phyloP scores from a whole-genome alignment of 2,329 filamentous ascomycete species.

The Zelopaecilomyces penicillatus region DNA sequence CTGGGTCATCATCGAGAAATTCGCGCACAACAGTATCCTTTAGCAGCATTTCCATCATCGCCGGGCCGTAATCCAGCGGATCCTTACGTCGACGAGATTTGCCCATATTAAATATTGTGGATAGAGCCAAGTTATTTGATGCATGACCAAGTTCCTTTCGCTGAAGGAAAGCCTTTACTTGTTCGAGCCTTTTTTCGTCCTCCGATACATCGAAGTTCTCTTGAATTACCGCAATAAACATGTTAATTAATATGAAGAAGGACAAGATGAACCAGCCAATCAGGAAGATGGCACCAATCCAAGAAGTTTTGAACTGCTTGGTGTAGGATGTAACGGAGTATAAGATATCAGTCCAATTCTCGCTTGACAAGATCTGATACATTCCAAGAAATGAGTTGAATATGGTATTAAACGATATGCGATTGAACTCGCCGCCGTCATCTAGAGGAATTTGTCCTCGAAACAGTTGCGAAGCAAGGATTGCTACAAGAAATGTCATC shows the following conservation, averaged over 20 bases:
- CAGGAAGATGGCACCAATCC: conserved; percentile 86
- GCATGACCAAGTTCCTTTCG: conserved; percentile 74
- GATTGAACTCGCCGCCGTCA: conserved; percentile 50
- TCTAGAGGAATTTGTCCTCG: conserved; percentile 72
- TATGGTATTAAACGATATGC: conserved; percentile 77
- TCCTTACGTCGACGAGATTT: conserved; percentile 58
- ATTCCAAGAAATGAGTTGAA: conserved; percentile 96
- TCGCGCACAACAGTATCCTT: conserved; percentile 94
- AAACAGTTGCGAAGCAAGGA: conserved; percentile 89
- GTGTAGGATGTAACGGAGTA: conserved; percentile 73
- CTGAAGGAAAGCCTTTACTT: conserved; percentile 90
- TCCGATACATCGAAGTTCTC: conserved; percentile 99
- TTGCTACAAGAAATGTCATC: conserved; percentile 86
- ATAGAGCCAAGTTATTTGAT: conserved; percentile 66
- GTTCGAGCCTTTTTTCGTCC: conserved; percentile 93
- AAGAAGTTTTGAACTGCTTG: conserved; percentile 60
- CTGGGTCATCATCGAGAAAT: conserved; percentile 72
- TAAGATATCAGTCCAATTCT: conserved; percentile 87
- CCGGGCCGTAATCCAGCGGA: conserved; percentile 83
- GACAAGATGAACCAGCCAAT: conserved; percentile 93
- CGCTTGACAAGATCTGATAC: conserved; percentile 93
- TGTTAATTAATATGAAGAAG: conserved; percentile 94
- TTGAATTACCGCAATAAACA: conserved; percentile 99
- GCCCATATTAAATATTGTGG: conserved; percentile 58
- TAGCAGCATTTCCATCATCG: conserved; percentile 89